Evolutionary conservation across 1,139 yeast genomes (phyloP).

Genomic region (Geotrichum bryndzae): DNA sequence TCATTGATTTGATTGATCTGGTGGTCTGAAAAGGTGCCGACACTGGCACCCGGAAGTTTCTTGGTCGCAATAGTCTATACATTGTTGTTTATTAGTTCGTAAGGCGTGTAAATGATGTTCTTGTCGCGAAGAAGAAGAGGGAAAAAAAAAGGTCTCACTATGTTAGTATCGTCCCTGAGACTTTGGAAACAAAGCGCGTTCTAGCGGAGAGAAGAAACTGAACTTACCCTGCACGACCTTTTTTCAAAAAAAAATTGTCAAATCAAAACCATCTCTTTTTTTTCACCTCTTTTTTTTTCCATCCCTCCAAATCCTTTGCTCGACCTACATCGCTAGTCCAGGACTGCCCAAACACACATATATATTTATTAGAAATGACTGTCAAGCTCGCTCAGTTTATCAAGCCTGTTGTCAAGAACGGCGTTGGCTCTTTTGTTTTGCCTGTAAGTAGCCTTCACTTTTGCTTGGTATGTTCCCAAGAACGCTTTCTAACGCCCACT

Average conservation of each 20-base stretch:
- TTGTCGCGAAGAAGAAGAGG: not conserved
- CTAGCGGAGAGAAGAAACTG: not conserved
- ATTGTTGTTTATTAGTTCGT: not conserved
- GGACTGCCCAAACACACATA: not conserved
- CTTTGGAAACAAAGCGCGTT: not conserved
- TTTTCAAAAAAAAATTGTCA: slow-evolving; percentile 4
- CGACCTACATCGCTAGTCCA: not conserved
- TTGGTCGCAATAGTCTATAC: not conserved
- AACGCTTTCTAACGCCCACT: not conserved
- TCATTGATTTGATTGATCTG: slow-evolving; percentile 17
- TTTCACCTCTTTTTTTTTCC: not conserved
- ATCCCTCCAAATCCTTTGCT: not conserved
- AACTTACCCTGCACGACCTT: slow-evolving; percentile 8
- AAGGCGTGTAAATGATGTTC: not conserved
- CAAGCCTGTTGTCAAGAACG: slow-evolving; percentile 51
- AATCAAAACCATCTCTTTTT: slow-evolving; percentile 3
- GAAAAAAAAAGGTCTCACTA: not conserved
- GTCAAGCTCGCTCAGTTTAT: slow-evolving; percentile 24
- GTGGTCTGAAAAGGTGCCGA: not conserved
- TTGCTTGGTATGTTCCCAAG: slow-evolving; percentile 16
- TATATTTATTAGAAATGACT: slow-evolving; percentile 23
- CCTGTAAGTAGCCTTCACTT: slow-evolving; percentile 35
- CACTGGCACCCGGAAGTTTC: not conserved
- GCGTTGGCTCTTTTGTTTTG: slow-evolving; percentile 68
- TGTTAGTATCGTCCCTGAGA: not conserved